These are phyloP conservation scores for Rachicladosporium sp. DNA, from an alignment of 2,329 filamentous ascomycete genomes.

Conservation along the genomic window DNA sequence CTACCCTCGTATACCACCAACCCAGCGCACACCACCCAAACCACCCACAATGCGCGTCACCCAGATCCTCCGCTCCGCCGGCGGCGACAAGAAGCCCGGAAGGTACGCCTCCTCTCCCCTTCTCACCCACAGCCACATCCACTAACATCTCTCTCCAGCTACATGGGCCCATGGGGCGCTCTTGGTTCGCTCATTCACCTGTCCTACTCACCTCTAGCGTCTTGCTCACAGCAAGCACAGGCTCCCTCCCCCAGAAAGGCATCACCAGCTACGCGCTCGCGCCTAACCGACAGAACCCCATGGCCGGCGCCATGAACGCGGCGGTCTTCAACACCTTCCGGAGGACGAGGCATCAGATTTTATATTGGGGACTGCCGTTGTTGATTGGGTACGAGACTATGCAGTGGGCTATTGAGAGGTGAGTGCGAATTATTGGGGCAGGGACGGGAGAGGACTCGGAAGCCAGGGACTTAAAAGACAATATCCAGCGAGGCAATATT, in stretches of 20 bases:
- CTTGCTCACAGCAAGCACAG: conserved; percentile 13
- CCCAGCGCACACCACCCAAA: conserved; percentile 1
- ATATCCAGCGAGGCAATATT: no score
- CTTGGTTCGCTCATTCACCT: conserved; percentile 46
- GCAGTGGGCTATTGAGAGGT: conserved; percentile 88
- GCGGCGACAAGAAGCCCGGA: conserved; percentile 30
- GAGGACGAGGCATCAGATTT: conserved; percentile 70
- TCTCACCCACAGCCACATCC: not conserved
- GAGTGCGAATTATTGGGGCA: conserved; percentile 27
- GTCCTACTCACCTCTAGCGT: conserved; percentile 17
- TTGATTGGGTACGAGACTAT: conserved; percentile 68
- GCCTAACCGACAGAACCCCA: conserved; percentile 77
- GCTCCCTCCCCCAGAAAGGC: conserved; percentile 45
- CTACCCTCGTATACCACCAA: no score
- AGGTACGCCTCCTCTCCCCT: conserved; percentile 21
- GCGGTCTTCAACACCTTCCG: conserved; percentile 95
- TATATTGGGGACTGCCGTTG: conserved; percentile 77
- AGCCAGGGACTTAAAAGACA: not conserved
- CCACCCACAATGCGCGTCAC: conserved; percentile 25
- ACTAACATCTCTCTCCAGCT: conserved; percentile 37
- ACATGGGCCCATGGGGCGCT: conserved; percentile 60
- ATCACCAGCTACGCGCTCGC: conserved; percentile 62
- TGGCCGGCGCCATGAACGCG: conserved; percentile 64
- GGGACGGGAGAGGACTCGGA: not conserved
- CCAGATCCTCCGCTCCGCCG: conserved; percentile 23